phyloP scores from a whole-genome alignment of 805 yeast genomes.

The Schwanniomyces vanrijiae region DNA sequence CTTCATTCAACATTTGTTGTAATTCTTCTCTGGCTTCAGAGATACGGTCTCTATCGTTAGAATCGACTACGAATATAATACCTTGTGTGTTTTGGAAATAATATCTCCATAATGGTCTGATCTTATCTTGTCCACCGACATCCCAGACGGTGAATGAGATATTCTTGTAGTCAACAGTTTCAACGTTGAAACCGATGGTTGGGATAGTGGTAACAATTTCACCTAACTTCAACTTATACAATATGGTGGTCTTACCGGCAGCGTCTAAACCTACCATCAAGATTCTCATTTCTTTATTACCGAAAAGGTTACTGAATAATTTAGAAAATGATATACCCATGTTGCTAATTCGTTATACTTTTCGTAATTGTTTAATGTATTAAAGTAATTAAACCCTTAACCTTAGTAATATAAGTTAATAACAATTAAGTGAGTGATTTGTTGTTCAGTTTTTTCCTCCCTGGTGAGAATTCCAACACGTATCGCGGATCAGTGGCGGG shows the following conservation, averaged over 20 bases:
- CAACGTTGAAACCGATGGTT: conserved; percentile 96
- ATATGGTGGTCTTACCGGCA: conserved; percentile 97
- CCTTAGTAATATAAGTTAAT: neutral
- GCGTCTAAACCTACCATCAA: conserved; percentile 98
- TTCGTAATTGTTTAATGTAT: conserved; percentile 3
- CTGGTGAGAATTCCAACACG: conserved; percentile 3
- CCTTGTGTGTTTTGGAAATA: conserved; percentile 99
- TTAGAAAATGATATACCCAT: conserved; percentile 97
- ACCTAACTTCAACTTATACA: conserved; percentile 91
- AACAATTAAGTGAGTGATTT: neutral
- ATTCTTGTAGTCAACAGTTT: conserved; percentile 96
- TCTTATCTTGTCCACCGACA: conserved; percentile 99
- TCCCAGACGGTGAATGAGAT: conserved; percentile 98
- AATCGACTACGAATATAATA: conserved; percentile 95
- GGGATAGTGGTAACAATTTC: conserved; percentile 96
- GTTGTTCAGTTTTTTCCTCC: conserved; percentile 3
- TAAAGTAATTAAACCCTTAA: conserved; percentile 2
- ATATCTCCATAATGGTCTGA: conserved; percentile 98
- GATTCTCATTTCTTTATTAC: conserved; percentile 97
- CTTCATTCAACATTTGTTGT: conserved; percentile 98
- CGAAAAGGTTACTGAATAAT: conserved; percentile 91
- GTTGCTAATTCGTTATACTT: conserved; percentile 2
- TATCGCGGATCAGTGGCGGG: conserved; percentile 4
- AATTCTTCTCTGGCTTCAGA: conserved; percentile 97
- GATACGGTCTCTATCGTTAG: conserved; percentile 97